Evolutionary conservation across 768 basidiomycete genomes (phyloP).

Genomic region (Exidia glandulosa): DNA sequence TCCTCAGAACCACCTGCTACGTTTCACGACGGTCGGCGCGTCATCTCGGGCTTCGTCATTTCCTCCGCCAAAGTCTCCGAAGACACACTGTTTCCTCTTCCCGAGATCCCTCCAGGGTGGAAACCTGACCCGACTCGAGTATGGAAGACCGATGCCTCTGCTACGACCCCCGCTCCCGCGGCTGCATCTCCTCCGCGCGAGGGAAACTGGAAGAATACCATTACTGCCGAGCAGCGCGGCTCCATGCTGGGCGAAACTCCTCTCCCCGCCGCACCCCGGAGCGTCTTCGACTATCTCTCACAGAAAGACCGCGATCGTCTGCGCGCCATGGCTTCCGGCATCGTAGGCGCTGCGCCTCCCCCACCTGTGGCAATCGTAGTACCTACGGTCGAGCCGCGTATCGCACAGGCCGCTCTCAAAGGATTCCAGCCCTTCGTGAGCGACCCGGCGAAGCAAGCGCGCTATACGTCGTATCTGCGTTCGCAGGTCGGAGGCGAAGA

Average conservation of each 20-base stretch:
- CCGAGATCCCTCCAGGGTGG: slow-evolving; percentile 78
- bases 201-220: slow-evolving; percentile 43
- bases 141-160: slow-evolving; percentile 37
- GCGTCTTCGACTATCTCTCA: slow-evolving; percentile 91
- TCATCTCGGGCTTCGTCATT: slow-evolving; percentile 67
- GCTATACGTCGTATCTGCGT: slow-evolving; percentile 73
- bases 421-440: slow-evolving; percentile 85
- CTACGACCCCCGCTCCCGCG: slow-evolving; percentile 11
- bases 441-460: slow-evolving; percentile 68
- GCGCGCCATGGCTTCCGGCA: slow-evolving; percentile 39
- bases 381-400: slow-evolving; percentile 58
- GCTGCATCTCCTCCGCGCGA: slow-evolving; percentile 14
- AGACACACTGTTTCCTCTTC: slow-evolving; percentile 71
- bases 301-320: slow-evolving; percentile 85
- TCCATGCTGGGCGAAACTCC: slow-evolving; percentile 72
- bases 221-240: slow-evolving; percentile 78
- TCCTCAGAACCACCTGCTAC: slow-evolving; percentile 13
- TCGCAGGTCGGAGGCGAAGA: slow-evolving; percentile 26
- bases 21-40: slow-evolving; percentile 67
- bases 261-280: slow-evolving; percentile 56
- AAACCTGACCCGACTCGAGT: slow-evolving; percentile 70
- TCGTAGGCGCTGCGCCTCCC: slow-evolving; percentile 11
- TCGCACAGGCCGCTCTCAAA: slow-evolving; percentile 74
- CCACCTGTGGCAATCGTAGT: slow-evolving; percentile 32
- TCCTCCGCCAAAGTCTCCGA: slow-evolving; percentile 56